A percentile compares a stretch with the other conserved stretches of the same genome.
Evolutionary conservation across 805 yeast species (phyloP).

Genomic region (Candida multigemmis): DNA sequence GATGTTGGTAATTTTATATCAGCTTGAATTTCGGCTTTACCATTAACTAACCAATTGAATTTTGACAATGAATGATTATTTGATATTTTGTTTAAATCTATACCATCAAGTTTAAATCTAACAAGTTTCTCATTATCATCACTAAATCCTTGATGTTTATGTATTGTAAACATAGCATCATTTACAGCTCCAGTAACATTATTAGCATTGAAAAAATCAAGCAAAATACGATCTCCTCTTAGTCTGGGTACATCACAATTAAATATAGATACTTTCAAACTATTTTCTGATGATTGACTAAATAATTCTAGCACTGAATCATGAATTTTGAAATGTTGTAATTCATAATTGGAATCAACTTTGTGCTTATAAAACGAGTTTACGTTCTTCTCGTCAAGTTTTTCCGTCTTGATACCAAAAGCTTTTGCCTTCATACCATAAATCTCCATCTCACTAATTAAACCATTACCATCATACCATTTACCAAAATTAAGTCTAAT

Average conservation of each 20-base stretch:
- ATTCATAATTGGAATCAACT: slow-evolving; percentile 23
- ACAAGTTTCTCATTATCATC: slow-evolving; percentile 19
- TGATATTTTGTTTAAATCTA: slow-evolving; percentile 25
- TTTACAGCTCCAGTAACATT: slow-evolving; percentile 69
- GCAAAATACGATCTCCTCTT: slow-evolving; percentile 46
- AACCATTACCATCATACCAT: slow-evolving; percentile 49
- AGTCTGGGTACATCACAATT: slow-evolving; percentile 57
- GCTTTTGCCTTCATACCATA: slow-evolving; percentile 38
- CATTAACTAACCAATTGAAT: slow-evolving; percentile 66
- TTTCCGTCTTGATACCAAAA: slow-evolving; percentile 5
- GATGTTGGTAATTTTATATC: slow-evolving; percentile 64
- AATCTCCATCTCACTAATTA: slow-evolving; percentile 39
- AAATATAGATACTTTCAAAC: slow-evolving; percentile 45
- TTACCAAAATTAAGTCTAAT: slow-evolving; percentile 41
- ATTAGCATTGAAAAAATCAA: slow-evolving; percentile 63
- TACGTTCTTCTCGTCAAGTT: slow-evolving; percentile 1
- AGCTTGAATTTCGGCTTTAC: slow-evolving; percentile 60
- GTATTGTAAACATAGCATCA: slow-evolving; percentile 68
- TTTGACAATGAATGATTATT: slow-evolving; percentile 26
- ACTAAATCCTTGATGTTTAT: slow-evolving; percentile 53
- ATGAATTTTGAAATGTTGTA: slow-evolving; percentile 34
- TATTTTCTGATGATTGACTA: slow-evolving; percentile 5
- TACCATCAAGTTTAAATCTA: slow-evolving; percentile 32
- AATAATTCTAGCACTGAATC: slow-evolving; percentile 40
- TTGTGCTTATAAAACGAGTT: too few species aligned